phyloP scores from a whole-genome alignment of 2,329 filamentous ascomycete genomes.

The Xylariales sp. region DNA sequence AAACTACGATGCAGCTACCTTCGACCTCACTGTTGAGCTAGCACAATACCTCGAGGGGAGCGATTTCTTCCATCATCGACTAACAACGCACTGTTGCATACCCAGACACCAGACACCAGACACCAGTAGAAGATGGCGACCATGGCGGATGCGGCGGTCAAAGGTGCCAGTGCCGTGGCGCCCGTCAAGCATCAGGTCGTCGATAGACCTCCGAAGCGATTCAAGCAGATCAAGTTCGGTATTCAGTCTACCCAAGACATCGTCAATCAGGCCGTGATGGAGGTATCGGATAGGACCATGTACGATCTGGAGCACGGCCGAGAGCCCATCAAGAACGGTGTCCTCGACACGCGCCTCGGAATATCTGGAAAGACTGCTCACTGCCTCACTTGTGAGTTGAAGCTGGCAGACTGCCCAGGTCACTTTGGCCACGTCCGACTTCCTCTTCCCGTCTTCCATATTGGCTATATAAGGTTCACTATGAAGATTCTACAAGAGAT shows the following conservation, averaged over 20 bases:
- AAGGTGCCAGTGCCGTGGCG: slow-evolving; percentile 20
- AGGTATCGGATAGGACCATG: slow-evolving; percentile 88
- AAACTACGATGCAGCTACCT: background rate
- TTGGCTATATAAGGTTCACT: slow-evolving; percentile 91
- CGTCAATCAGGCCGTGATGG: slow-evolving; percentile 88
- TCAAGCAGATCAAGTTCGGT: slow-evolving; percentile 90
- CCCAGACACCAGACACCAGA: background rate
- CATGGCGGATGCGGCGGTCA: slow-evolving; percentile 15
- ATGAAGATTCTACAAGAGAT: slow-evolving; percentile 91
- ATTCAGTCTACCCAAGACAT: slow-evolving; percentile 94
- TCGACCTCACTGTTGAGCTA: slow-evolving; percentile 11
- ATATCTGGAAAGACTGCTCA: slow-evolving; percentile 77
- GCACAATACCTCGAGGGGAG: background rate
- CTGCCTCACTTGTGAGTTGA: slow-evolving; percentile 80
- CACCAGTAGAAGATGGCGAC: slow-evolving; percentile 20
- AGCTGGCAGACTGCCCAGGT: slow-evolving; percentile 80
- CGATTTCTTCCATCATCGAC: background rate
- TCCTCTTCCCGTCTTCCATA: slow-evolving; percentile 88
- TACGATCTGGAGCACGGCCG: slow-evolving; percentile 84
- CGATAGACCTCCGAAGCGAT: slow-evolving; percentile 83
- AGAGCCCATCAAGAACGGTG: slow-evolving; percentile 73
- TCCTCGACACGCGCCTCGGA: slow-evolving; percentile 74
- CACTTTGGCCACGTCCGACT: slow-evolving; percentile 94
- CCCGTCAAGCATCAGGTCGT: slow-evolving; percentile 80
- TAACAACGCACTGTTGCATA: slow-evolving; percentile 1